Evolutionary conservation across 192 early-diverging fungal species (phyloP), one percentile per base, ranked within the genome.

Genomic region (Backusella westeae): DNA sequence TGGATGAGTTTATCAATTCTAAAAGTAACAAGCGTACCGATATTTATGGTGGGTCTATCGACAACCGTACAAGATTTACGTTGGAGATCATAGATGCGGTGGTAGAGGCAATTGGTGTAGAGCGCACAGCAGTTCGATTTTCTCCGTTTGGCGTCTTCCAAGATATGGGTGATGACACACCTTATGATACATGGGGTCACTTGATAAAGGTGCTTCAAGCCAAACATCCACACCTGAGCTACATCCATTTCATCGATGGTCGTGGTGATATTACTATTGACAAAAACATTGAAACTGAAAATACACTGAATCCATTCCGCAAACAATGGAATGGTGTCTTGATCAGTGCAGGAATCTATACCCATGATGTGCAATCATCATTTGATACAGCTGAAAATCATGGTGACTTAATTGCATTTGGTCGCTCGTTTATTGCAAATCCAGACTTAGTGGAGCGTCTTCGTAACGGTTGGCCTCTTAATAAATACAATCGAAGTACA

Each of bases 1-100:
- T 94, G 67, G 85, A 93, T 81, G 85, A 92, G 80, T 96, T 97
- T 78, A 73, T 96, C 23, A 91, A 89, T 23, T 88, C 92, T 2
- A 67, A 92, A 19, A 86, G 91, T 67, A 98, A 99, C 85, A 73
- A 88, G 21, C 91, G 96, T 74, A 96, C 92, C 3, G 80, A 81
- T 49, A 21, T 52, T 2, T 81, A 78, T 73, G 76, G 76, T n/a
- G 76, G 80, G 4, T 41, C 39, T 19, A 77, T 73, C 26, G 71
- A 76, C 23, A 80, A 80, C 26, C 76, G 80, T n/a, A 26, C 76
- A 49, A 73, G 76, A 9, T 71, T 81, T 26, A 67, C 76, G 0
- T n/a, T 81, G 34, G 75, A 83, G 23, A 67, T 81, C 7, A 23
- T 73, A 1, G 79, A 76, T 39, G 82, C 73, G 1, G 23, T 83